Evolutionary conservation across 2,329 filamentous ascomycete species (phyloP).

Genomic region (Coccinonectria pachysandricola): DNA sequence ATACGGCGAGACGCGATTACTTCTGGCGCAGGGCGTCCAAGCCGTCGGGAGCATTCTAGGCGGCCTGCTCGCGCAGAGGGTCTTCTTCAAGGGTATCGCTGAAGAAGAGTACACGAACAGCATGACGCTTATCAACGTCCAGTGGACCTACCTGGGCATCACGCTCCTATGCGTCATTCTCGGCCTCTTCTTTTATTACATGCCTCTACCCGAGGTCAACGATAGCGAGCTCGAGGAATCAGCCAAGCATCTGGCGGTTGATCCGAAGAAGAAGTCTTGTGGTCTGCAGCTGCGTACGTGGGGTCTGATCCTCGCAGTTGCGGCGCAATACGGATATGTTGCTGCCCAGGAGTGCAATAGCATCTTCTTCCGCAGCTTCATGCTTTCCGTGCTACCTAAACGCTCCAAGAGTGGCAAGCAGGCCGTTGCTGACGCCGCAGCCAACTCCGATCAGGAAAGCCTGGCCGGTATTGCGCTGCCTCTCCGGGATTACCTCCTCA

Average conservation of each 20-base stretch:
- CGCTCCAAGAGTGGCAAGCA: slow-evolving; percentile 11
- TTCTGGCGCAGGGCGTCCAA: slow-evolving; percentile 67
- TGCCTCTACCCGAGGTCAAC: slow-evolving; percentile 52
- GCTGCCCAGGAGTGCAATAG: slow-evolving; percentile 60
- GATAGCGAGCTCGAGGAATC: slow-evolving; percentile 44
- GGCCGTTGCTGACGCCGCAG: slow-evolving; percentile 12
- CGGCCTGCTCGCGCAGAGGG: slow-evolving; percentile 60
- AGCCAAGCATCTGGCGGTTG: slow-evolving; percentile 36
- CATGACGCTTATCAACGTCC: slow-evolving; percentile 57
- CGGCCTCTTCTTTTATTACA: slow-evolving; percentile 58
- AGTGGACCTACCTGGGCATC: slow-evolving; percentile 79
- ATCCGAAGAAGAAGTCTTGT: slow-evolving; percentile 38
- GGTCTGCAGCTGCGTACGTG: slow-evolving; percentile 45
- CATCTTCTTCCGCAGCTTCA: slow-evolving; percentile 47
- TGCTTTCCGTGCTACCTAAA: slow-evolving; percentile 31
- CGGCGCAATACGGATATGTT: slow-evolving; percentile 71
- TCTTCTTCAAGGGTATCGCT: slow-evolving; percentile 58
- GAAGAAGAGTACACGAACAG: slow-evolving; percentile 16
- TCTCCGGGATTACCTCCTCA: slow-evolving; percentile 55
- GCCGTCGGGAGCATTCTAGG: slow-evolving; percentile 65
- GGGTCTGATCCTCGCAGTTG: slow-evolving; percentile 57
- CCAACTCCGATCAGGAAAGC: slow-evolving; percentile 22
- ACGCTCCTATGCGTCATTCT: slow-evolving; percentile 63
- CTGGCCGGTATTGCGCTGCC: slow-evolving; percentile 40
- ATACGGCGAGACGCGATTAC: slow-evolving; percentile 64